Evolutionary conservation across 2,329 filamentous ascomycete species (phyloP), one percentile per base, ranked within the genome.

Genomic region (Trichophyton schoenleinii): DNA sequence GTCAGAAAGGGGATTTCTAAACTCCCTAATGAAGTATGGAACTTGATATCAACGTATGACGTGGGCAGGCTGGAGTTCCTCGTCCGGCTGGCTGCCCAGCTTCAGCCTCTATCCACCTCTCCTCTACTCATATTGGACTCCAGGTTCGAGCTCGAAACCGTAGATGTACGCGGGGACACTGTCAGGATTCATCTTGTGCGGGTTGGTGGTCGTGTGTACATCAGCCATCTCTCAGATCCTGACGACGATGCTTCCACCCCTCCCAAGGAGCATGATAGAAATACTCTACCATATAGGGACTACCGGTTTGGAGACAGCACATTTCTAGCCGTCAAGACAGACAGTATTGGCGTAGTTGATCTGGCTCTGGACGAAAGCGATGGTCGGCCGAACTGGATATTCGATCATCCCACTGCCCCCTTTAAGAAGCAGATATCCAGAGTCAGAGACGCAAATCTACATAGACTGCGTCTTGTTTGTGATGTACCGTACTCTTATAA

Each of bases 161-260:
- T 59, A 25, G 36, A 59, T 7, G 20, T 59, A 15, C 20, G 13
- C 8, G 41, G 44, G 15, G 31, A 13, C 41, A 25, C 59, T 18
- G 44, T 62, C 28, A 57, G 57, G 7, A 62, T 62, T 8, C 60
- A 59, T 59, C 36, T 52, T 18, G n/a, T 59, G 28, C 6, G 58
- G 18, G 25, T 59, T 18, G 60, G 55, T 55, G 34, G 48, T 15
- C 44, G 55, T 9, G 4, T 36, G 5, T 59, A 60, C 31, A 38
- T 60, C 31, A 18, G n/a, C 41, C 15, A 28, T 49, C 13, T 69
- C 71, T 62, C 65, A 64, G 1, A 67, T 68, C 22, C 66, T 64
- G 4, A 61, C 73, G 2, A 60, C 71, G 66, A 18, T 64, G 64
- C 36, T 72, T 63, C 38, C 72, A 68, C 64, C n/a, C 13, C 25